Percentiles rank a stretch among this genome's conserved stretches.
These are phyloP conservation scores for Oenanthe javanica DNA, from an alignment of 140 eudicot genomes.

Conservation along the genomic window DNA sequence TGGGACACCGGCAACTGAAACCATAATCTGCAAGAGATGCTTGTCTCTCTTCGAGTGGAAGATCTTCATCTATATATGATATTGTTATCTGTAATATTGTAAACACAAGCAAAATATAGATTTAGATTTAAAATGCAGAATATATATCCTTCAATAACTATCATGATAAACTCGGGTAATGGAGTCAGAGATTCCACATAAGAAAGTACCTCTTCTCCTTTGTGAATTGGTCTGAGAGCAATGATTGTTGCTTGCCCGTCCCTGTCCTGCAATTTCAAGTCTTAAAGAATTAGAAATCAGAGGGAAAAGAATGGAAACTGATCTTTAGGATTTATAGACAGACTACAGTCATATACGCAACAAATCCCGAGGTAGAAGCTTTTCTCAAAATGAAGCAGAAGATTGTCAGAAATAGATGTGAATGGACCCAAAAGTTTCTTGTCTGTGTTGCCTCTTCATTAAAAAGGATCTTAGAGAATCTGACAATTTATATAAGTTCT, in stretches of 20 bases:
- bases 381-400: background rate
- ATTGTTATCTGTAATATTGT: constrained; percentile 59
- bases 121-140: background rate
- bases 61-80: constrained; percentile 91
- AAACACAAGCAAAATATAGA: background rate
- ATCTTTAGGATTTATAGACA: background rate
- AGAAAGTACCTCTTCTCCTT: constrained; percentile 73
- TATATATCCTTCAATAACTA: background rate
- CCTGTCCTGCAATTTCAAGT: constrained; percentile 47
- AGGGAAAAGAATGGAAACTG: background rate
- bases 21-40: constrained; percentile 81
- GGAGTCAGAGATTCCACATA: background rate
- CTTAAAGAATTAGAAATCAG: background rate
- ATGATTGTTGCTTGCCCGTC: constrained; percentile 88
- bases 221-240: constrained; percentile 50
- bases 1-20: constrained; percentile 67
- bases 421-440: background rate
- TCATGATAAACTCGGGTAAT: background rate
- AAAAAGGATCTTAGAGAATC: background rate
- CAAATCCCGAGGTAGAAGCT: background rate
- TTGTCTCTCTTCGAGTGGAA: constrained; percentile 66
- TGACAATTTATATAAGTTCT: background rate
- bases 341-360: too few relatives aligned
- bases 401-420: background rate
- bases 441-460: background rate